phyloP scores from a whole-genome alignment of 2,329 filamentous ascomycete species.

The Chaetomium sp. region DNA sequence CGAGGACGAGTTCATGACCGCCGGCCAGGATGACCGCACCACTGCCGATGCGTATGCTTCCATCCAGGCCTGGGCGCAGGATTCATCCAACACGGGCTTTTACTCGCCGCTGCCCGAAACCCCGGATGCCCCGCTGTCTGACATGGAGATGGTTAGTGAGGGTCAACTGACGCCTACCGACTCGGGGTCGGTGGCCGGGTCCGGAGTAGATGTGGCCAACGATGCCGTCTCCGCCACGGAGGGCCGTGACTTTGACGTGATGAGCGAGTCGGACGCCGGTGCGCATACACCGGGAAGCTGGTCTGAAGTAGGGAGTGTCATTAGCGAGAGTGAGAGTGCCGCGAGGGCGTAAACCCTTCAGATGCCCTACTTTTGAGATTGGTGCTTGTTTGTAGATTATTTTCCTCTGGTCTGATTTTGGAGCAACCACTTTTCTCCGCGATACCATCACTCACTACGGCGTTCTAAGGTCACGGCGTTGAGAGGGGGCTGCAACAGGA shows the following conservation, averaged over 20 bases:
- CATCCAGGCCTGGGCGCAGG: slow-evolving; percentile 59
- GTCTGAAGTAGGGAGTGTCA: slow-evolving; percentile 58
- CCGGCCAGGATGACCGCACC: slow-evolving; percentile 38
- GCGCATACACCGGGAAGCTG: slow-evolving; percentile 56
- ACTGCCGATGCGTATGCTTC: slow-evolving; percentile 46
- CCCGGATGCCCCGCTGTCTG: slow-evolving; percentile 43
- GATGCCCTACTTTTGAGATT: not conserved
- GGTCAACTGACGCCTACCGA: slow-evolving; percentile 55
- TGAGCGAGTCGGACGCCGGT: slow-evolving; percentile 52
- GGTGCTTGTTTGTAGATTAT: not conserved
- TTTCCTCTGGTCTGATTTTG: not conserved
- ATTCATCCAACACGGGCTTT: slow-evolving; percentile 42
- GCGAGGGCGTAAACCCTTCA: slow-evolving; percentile 27
- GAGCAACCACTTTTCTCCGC: not conserved
- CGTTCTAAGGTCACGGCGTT: not conserved
- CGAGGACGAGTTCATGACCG: slow-evolving; percentile 47
- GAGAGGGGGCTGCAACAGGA: not conserved
- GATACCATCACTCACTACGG: not conserved
- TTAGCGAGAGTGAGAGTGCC: slow-evolving; percentile 48
- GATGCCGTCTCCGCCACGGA: slow-evolving; percentile 32
- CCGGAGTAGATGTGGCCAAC: slow-evolving; percentile 41
- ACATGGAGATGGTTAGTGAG: slow-evolving; percentile 45
- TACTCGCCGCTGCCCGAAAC: slow-evolving; percentile 55
- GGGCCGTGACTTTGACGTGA: slow-evolving; percentile 42
- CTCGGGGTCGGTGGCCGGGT: slow-evolving; percentile 48